Evolutionary conservation across 2,329 filamentous ascomycete genomes (phyloP).

Genomic region (Pseudogymnoascus destructans): DNA sequence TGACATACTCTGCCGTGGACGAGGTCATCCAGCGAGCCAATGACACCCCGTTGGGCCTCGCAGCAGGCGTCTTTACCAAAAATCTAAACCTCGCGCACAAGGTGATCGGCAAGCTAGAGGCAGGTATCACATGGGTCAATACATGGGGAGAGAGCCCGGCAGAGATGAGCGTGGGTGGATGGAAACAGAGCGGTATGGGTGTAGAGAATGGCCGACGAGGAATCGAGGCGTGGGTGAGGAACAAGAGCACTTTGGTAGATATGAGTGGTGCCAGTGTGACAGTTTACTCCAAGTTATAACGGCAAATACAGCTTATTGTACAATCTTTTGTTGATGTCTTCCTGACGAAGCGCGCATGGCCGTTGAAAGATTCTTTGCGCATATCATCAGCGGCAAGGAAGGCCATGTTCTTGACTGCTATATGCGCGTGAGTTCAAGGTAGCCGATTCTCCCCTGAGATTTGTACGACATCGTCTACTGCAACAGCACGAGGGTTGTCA

Average conservation of each 20-base stretch:
- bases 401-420: not conserved
- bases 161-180: constrained; percentile 85
- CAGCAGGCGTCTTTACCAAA: constrained; percentile 70
- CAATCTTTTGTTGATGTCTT: not conserved
- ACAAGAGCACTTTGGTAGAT: constrained; percentile 80
- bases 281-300: constrained; percentile 52
- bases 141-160: constrained; percentile 87
- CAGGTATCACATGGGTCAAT: constrained; percentile 85
- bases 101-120: constrained; percentile 57
- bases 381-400: not conserved
- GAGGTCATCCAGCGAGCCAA: constrained; percentile 64
- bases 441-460: not conserved
- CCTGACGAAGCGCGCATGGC: not conserved
- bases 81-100: constrained; percentile 62
- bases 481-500: not conserved
- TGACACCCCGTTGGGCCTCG: constrained; percentile 62
- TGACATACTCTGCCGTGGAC: constrained; percentile 57
- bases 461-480: not conserved
- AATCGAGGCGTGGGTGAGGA: constrained; percentile 69
- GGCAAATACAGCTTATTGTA: not conserved
- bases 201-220: constrained; percentile 76
- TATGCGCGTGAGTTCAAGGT: not conserved
- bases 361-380: too few species aligned
- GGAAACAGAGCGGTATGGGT: constrained; percentile 81
- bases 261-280: constrained; percentile 54